Evolutionary conservation across 2,329 filamentous ascomycete species (phyloP).

Genomic region (Remersonia thermophila): DNA sequence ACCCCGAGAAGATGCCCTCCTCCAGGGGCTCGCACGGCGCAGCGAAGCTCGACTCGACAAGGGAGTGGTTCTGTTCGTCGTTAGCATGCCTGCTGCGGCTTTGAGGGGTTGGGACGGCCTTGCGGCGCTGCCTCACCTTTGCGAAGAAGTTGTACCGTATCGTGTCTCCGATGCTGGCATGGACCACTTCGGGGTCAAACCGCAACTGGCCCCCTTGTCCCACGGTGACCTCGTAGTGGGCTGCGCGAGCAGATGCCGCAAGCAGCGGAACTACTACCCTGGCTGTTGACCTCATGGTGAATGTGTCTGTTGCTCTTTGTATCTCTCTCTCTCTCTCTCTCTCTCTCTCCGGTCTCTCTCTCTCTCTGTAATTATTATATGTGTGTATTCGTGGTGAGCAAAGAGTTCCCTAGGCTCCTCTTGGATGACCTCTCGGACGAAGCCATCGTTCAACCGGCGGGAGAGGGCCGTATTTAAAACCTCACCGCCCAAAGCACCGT

Average conservation of each 20-base stretch:
- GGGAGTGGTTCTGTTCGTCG: slow-evolving; percentile 31
- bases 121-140: slow-evolving; percentile 15
- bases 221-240: slow-evolving; percentile 26
- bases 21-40: slow-evolving; percentile 27
- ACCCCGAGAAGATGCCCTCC: slow-evolving; percentile 30
- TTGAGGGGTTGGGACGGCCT: neutral
- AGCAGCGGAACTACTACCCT: slow-evolving; percentile 18
- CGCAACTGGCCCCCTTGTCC: slow-evolving; percentile 25
- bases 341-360: no score
- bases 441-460: no score
- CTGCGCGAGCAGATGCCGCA: slow-evolving; percentile 18
- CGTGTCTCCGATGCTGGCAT: slow-evolving; percentile 25
- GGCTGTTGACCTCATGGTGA: slow-evolving; percentile 19
- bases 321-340: no score
- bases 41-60: slow-evolving; percentile 28
- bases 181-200: slow-evolving; percentile 26
- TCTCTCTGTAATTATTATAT: no score
- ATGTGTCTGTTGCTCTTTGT: neutral
- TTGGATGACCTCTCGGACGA: no score
- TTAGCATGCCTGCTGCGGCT: neutral
- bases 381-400: no score
- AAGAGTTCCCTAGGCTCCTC: no score
- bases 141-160: slow-evolving; percentile 31
- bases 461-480: no score
- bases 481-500: no score